Base-by-base conservation (phyloP, 140 eudicot genomes). In the Senecio squalidus region DNA sequence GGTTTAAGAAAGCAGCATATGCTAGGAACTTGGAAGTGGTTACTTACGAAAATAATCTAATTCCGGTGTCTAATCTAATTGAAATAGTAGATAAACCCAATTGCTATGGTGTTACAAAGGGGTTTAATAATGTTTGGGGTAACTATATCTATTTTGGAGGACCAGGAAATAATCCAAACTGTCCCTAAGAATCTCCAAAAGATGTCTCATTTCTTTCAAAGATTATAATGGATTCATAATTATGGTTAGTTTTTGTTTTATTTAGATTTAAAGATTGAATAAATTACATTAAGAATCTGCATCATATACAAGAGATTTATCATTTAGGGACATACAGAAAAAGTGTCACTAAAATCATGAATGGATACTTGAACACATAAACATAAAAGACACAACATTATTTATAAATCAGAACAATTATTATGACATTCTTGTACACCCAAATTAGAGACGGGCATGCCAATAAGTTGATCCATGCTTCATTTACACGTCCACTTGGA, bases 81-180 rank as follows among this genome's bases (percentile, higher is more conserved):
- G 62, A 76, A 21, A 43, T 50, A 20, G 82, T 82, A 14, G 82
- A 83, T 26, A 76, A 76, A 44, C 78, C 77, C 0, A 76, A 74
- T 54, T 83, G 93, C 50, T 83, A 83, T 22, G 70, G 73, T 66
- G 79, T 73, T 24, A 56, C 16, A 38, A 78, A 63, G 2, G 86
- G 79, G 31, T 55, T 25, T 50, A 44, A 47, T 51, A 22, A 57
- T 48, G 46, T 36, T 16, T 83, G 84, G 93, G 87, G 77, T 24
- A 13, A 68, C 61, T 79, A 82, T 51, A 71, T 82, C 21, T 78
- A 58, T 60, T 82, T 75, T 61, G 90, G 83, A 40, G 85, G 85
- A 15, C 85, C 80, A 0, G 90, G 90, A 41, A 75, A 78, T 68
- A 78, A 72, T 63, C 53, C 60, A 7, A 68, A 69, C 24, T 82